Evolutionary conservation across 1,139 yeast species (phyloP), one percentile per base, ranked within the genome.

Genomic region (Geotrichum phurueaensis): DNA sequence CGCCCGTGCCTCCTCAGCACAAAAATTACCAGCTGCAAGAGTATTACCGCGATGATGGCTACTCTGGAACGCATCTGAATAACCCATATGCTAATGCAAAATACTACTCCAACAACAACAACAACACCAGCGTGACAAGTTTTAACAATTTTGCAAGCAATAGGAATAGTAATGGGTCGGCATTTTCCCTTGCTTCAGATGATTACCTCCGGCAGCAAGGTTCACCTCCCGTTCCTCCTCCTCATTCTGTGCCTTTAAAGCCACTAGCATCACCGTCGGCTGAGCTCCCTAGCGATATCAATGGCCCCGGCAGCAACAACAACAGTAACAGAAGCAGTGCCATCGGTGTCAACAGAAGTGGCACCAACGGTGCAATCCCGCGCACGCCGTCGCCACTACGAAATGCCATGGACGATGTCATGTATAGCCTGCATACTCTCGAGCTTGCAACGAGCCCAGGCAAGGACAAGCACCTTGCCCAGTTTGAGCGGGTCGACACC

Each of bases 321-420:
- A 33, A 12, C n/a, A 18, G 22, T 22, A 39, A 29, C 55, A 43
- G 45, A 23, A 49, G 36, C 4, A 48, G 53, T 3, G 48, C 45
- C 15, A 18, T 27, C 9, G 18, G 20, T n/a, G 18, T 15, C 3
- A 36, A 36, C 18, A 36, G 18, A 13, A 36, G 43, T 27, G 43
- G 7, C 55, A 36, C 15, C 25, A 22, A 23, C 29, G 50, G 23
- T 20, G 23, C 36, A 23, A 54, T 22, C 48, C 57, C 27, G 9
- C 79, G 84, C 9, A 84, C 86, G 0, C 86, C 86, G 0, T 84
- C 83, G 0, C 84, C 84, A 2, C 80, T 73, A 47, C 56, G 73
- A 51, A 66, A 66, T 50, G 76, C 76, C 6, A 71, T 73, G 72
- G 74, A 72, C 51, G 74, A 72, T 55, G 75, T 73, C n/a, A 62